Conservation (phyloP, 2,329 filamentous ascomycete species). For the Lithohypha guttulata region DNA sequence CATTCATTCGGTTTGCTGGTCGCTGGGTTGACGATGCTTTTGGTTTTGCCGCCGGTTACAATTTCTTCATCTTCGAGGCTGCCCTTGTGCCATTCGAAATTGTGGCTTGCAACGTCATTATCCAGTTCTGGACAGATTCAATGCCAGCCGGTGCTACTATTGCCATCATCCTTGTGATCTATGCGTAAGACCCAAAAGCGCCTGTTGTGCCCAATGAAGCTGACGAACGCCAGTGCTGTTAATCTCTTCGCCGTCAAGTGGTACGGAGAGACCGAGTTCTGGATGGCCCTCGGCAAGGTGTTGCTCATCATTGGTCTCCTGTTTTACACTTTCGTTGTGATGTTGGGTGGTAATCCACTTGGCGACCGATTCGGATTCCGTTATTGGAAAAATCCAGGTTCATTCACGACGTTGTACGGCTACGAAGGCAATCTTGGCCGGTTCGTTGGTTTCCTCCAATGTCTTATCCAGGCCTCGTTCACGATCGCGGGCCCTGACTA, state of each 20-base stretch:
- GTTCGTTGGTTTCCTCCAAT: constrained; percentile 66
- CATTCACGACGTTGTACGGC: constrained; percentile 55
- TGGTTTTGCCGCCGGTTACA: constrained; percentile 38
- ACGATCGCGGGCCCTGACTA: constrained; percentile 59
- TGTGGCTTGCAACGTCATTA: constrained; percentile 40
- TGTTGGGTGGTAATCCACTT: constrained; percentile 70
- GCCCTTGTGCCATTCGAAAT: constrained; percentile 43
- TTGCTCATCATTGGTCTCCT: constrained; percentile 61
- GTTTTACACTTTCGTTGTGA: constrained; percentile 68
- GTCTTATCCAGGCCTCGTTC: constrained; percentile 60
- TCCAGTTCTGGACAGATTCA: constrained; percentile 39
- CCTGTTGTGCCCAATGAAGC: background rate
- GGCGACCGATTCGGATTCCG: constrained; percentile 64
- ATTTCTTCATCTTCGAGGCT: constrained; percentile 43
- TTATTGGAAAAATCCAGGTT: constrained; percentile 54
- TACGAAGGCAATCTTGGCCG: constrained; percentile 55
- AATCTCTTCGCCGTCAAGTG: constrained; percentile 64
- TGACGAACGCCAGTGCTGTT: constrained; percentile 34
- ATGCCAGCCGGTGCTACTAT: constrained; percentile 39
- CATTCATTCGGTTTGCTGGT: constrained; percentile 37
- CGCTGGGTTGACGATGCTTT: constrained; percentile 40
- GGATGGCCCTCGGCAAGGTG: constrained; percentile 60
- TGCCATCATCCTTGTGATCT: constrained; percentile 35
- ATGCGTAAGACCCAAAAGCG: constrained; percentile 31
- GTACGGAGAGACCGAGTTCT: constrained; percentile 71